Evolutionary conservation across 1,139 yeast species (phyloP).

Genomic region (Kodamaea ohmeri): DNA sequence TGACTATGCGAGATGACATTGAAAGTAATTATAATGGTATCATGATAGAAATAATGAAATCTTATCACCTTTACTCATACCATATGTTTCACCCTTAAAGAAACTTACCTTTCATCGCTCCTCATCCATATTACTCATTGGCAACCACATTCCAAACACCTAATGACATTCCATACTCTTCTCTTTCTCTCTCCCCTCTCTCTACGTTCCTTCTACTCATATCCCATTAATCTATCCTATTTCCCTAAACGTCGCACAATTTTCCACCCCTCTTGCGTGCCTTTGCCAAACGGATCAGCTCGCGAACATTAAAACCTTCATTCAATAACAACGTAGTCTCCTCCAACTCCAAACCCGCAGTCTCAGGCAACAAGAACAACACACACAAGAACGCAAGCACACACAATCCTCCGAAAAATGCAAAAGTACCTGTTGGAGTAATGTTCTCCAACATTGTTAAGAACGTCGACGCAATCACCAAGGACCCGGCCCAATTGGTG

Average conservation of each 20-base stretch:
- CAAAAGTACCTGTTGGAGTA: slow-evolving; percentile 93
- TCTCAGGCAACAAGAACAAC: slow-evolving; percentile 85
- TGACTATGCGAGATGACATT: no score
- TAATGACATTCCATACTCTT: neutral
- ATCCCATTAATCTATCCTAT: neutral
- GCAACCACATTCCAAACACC: no score
- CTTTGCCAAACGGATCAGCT: slow-evolving; percentile 62
- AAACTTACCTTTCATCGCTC: no score
- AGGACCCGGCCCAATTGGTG: slow-evolving; percentile 93
- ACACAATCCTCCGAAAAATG: slow-evolving; percentile 83
- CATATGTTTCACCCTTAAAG: no score
- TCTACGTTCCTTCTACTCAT: neutral
- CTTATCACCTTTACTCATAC: no score
- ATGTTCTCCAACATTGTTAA: slow-evolving; percentile 90
- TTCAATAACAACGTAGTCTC: slow-evolving; percentile 80
- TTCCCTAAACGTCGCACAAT: slow-evolving; percentile 3
- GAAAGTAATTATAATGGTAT: no score
- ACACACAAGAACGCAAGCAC: slow-evolving; percentile 67
- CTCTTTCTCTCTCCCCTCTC: neutral
- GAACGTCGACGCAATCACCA: slow-evolving; percentile 86
- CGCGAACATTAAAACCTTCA: slow-evolving; percentile 81
- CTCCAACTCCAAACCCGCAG: slow-evolving; percentile 84
- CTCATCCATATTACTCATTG: no score
- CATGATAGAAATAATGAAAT: no score
- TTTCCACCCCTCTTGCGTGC: slow-evolving; percentile 33